Evolutionary conservation across 257 asterid species (phyloP).

Genomic region (Penstemon eatonii): DNA sequence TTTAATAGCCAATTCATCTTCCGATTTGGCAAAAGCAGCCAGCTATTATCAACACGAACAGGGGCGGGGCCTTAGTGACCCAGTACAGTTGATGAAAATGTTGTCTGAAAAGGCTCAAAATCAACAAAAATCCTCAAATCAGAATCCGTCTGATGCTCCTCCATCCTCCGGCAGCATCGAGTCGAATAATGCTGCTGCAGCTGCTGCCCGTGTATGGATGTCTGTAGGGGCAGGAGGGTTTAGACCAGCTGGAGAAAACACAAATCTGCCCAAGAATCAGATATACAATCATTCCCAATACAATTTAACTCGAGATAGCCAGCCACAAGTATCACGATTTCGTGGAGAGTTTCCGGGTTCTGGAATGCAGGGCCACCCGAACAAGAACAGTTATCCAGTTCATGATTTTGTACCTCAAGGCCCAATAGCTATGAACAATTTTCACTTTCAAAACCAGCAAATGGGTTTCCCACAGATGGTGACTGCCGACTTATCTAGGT

Average conservation of each 20-base stretch:
- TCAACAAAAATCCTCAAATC: conserved; percentile 52
- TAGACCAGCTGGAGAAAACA: conserved; percentile 45
- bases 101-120: conserved; percentile 56
- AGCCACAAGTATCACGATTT: conserved; percentile 50
- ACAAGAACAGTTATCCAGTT: conserved; percentile 39
- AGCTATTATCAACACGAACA: conserved; percentile 43
- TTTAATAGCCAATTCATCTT: conserved; percentile 28
- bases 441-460: conserved; percentile 57
- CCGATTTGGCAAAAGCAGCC: conserved; percentile 39
- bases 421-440: conserved; percentile 42
- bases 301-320: conserved; percentile 52
- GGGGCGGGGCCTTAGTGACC: conserved; percentile 68
- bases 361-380: conserved; percentile 46
- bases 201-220: conserved; percentile 95
- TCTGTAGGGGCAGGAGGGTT: conserved; percentile 83
- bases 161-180: conserved; percentile 44
- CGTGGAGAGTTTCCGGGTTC: conserved; percentile 52
- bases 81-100: conserved; percentile 73
- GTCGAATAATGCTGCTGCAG: conserved; percentile 62
- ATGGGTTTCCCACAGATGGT: conserved; percentile 61
- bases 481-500: conserved; percentile 76
- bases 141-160: conserved; percentile 30
- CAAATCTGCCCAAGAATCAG: conserved; percentile 44
- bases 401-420: conserved; percentile 65
- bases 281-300: conserved; percentile 54